These are phyloP conservation scores for Rhododendron vialii DNA, from an alignment of 148 eudicot species.

Conservation along the genomic window DNA sequence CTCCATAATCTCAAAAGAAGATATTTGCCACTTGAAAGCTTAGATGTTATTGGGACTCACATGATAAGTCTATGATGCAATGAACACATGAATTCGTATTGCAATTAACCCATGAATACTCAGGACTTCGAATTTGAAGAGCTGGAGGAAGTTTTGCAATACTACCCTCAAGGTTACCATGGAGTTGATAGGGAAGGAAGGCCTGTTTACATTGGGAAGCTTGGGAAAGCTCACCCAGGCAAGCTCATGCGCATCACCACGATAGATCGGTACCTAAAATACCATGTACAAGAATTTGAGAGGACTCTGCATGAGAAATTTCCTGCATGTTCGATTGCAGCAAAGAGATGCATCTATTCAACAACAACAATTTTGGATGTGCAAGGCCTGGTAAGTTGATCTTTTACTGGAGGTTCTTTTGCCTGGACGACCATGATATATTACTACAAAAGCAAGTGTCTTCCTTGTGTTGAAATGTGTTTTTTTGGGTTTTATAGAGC, in stretches of 20 bases:
- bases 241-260: constrained; percentile 68
- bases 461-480: background rate
- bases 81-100: too few species aligned
- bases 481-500: background rate
- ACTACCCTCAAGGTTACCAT: constrained; percentile 87
- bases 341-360: constrained; percentile 58
- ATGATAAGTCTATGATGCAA: too few species aligned
- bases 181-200: constrained; percentile 86
- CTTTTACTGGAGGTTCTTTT: background rate
- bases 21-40: background rate
- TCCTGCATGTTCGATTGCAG: constrained; percentile 86
- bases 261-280: constrained; percentile 60
- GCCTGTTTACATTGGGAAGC: constrained; percentile 77
- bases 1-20: background rate
- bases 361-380: constrained; percentile 83
- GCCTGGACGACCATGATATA: background rate
- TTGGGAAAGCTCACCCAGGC: constrained; percentile 72
- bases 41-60: background rate
- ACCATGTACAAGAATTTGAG: constrained; percentile 86
- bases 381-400: constrained; percentile 63
- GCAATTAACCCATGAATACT: background rate
- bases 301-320: constrained; percentile 63
- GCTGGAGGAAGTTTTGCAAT: constrained; percentile 61
- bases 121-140: constrained; percentile 74
- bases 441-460: background rate